Percentiles rank a stretch among this genome's conserved stretches.
phyloP scores from a whole-genome alignment of 306 rosid species.

The Alnus rubra region DNA sequence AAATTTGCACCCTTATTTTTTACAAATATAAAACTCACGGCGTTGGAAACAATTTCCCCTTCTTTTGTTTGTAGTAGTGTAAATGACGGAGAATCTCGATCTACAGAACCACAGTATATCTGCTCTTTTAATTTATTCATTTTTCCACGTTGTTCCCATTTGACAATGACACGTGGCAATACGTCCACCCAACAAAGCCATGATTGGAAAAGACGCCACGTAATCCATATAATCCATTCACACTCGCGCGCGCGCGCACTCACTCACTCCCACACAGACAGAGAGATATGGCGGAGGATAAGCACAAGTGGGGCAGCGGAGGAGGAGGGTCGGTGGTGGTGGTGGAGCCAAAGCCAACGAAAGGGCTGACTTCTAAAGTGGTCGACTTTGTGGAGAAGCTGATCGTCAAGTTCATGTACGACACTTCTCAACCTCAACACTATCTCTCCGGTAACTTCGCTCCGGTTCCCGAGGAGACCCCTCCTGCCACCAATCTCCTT shows the following conservation, averaged over 20 bases:
- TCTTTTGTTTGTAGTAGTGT: too few species aligned
- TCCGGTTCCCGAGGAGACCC: slow-evolving; percentile 77
- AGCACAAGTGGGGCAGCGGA: slow-evolving; percentile 22
- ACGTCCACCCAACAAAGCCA: background rate
- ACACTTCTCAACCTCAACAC: slow-evolving; percentile 61
- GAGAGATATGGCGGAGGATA: slow-evolving; percentile 22
- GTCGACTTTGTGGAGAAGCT: slow-evolving; percentile 70
- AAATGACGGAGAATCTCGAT: too few species aligned
- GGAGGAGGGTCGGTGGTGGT: slow-evolving; percentile 32
- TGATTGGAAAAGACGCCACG: background rate
- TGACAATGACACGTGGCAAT: background rate
- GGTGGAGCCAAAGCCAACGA: slow-evolving; percentile 69
- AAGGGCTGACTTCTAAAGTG: slow-evolving; percentile 56
- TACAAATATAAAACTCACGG: too few species aligned
- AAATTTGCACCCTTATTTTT: too few species aligned
- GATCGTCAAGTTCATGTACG: slow-evolving; percentile 64
- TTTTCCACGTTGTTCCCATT: too few species aligned
- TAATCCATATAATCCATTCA: background rate
- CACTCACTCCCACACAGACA: background rate
- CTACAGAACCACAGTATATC: too few species aligned
- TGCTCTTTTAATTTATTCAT: too few species aligned
- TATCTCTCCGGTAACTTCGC: slow-evolving; percentile 80
- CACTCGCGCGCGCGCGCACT: too few species aligned
- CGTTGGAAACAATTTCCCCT: too few species aligned
- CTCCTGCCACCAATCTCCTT: slow-evolving; percentile 65